These are phyloP conservation scores for Centrapalus pauciflorus DNA, from an alignment of 129 eudicot genomes.

Conservation along the genomic window DNA sequence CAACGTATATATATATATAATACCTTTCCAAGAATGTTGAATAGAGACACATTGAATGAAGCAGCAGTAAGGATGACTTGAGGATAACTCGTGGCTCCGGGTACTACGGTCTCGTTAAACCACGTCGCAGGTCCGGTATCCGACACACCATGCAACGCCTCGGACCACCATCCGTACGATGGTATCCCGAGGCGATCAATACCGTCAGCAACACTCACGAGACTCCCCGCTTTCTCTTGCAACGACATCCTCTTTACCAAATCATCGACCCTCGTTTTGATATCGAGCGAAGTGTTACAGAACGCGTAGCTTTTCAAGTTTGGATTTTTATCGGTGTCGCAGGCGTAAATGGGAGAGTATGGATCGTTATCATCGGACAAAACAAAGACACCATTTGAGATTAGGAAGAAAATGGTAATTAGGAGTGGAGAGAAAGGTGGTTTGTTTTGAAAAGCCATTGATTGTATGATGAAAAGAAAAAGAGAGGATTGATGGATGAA, in stretches of 20 bases:
- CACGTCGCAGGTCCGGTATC: constrained; percentile 41
- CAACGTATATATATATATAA: too few relatives aligned
- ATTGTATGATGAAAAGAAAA: too few relatives aligned
- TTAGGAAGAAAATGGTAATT: too few relatives aligned
- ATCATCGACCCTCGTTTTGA: constrained; percentile 32
- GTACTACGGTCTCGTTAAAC: constrained; percentile 39
- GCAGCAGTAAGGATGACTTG: constrained; percentile 81
- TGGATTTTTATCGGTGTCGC: constrained; percentile 26
- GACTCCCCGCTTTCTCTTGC: constrained; percentile 45
- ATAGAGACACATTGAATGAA: constrained; percentile 63
- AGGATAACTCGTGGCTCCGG: constrained; percentile 77
- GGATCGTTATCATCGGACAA: neutral
- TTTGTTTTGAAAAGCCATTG: too few relatives aligned
- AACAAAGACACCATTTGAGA: too few relatives aligned
- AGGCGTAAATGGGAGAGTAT: constrained; percentile 30
- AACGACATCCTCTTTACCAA: constrained; percentile 39
- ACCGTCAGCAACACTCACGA: constrained; percentile 38
- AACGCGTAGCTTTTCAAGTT: constrained; percentile 17
- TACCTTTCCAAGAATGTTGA: constrained; percentile 50
- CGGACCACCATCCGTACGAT: constrained; percentile 66
- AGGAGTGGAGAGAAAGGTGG: too few relatives aligned
- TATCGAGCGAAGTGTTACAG: constrained; percentile 32
- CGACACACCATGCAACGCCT: constrained; percentile 58
- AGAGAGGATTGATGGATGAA: too few relatives aligned
- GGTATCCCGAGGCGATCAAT: constrained; percentile 47